Base-by-base conservation (phyloP, 352 stramenopile genomes). In the Phytopythium montanum region DNA sequence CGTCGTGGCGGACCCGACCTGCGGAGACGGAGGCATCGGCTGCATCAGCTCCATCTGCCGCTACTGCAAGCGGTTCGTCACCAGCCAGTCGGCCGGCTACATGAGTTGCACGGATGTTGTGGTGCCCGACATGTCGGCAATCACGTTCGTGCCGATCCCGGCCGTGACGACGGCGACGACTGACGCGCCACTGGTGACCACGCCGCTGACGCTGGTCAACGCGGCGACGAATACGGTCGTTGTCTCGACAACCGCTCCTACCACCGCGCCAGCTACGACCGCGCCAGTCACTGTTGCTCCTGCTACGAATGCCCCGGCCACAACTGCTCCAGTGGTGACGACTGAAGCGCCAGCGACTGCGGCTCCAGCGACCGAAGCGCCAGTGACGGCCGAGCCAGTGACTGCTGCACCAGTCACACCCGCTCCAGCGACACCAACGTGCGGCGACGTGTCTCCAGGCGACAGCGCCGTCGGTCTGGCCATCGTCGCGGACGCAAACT, bases 31-130 rank as follows among this genome's bases (percentile, higher is more conserved):
- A 5, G 70, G 70, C 29, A 28, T 76, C 26, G 70, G 72, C 16
- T 81, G 72, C 45, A 60, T 75, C 21, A 61, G 69, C 16, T 38
- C 56, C 13, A 57, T 81, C 16, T 81, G 73, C 52, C 73, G 73
- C 21, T 75, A 73, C 56, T 81, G 73, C 59, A 74, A 77, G 52
- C 56, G 49, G 6, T 18, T 59, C n/a, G 39, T 23, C 26, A 76
- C 72, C 1, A 29, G 25, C 21, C 59, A 69, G 38, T 80, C 66
- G 9, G 13, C 52, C 5, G 36, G 65, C 12, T 66, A 72, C 44
- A n/a, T 61, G 21, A 56, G 64, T 26, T 73, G 66, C 56, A 62
- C 50, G 0, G 60, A 64, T 8, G 29, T 66, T 14, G 23, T 48
- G 7, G 39, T 56, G 6, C 66, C 65, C 48, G 49, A 63, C 52